These are phyloP conservation scores for Fusarium xylarioides DNA, from an alignment of 2,329 filamentous ascomycete genomes.

Conservation along the genomic window DNA sequence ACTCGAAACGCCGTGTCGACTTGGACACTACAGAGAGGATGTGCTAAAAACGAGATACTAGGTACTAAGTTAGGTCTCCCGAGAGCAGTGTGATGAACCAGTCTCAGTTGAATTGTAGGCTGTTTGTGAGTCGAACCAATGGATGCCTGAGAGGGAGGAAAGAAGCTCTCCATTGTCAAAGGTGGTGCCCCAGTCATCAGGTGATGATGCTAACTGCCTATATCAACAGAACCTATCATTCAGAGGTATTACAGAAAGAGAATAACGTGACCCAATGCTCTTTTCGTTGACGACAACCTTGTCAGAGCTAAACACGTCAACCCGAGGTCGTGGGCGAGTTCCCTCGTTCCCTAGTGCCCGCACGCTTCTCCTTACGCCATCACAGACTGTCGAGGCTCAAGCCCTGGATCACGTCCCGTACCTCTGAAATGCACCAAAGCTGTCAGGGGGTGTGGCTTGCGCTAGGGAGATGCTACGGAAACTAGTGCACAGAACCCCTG, in stretches of 20 bases:
- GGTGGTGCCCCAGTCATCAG: background rate
- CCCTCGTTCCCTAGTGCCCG: constrained; percentile 40
- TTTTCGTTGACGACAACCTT: background rate
- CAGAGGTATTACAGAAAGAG: background rate
- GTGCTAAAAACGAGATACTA: background rate
- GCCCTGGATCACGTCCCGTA: background rate
- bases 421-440: constrained; percentile 1
- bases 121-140: background rate
- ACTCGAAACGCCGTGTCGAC: background rate
- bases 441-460: constrained; percentile 13
- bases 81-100: background rate
- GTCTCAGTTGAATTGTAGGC: background rate
- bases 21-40: background rate
- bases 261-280: background rate
- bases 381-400: constrained; percentile 8
- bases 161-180: background rate
- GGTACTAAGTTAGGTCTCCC: background rate
- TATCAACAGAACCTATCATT: background rate
- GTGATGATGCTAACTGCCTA: background rate
- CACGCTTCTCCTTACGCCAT: constrained; percentile 24
- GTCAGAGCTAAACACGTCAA: constrained; percentile 3
- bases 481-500: constrained; percentile 13
- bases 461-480: constrained; percentile 29
- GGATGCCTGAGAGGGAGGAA: too few relatives aligned
- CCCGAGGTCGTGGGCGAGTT: constrained; percentile 34